Base-by-base conservation (phyloP, 768 basidiomycete species). In the Suillus paluster region DNA sequence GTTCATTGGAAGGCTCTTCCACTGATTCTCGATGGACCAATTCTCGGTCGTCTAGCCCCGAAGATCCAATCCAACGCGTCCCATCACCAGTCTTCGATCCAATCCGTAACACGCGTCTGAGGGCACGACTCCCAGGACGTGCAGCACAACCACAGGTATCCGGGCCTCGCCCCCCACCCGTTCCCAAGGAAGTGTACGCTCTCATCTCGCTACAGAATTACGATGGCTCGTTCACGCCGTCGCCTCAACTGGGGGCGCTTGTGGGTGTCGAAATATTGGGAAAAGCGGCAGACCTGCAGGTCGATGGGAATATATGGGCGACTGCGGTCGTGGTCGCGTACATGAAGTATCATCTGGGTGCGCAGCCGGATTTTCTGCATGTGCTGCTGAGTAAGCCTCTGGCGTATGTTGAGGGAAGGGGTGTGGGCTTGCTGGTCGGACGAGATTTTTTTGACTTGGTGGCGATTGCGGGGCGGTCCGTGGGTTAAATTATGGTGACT, bases 231-330 rank as follows among this genome's bases (percentile, higher is more conserved):
- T 87, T 83, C 68, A 17, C 64, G 8, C 60, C 71, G 1, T 66
- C 73, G 34, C 67, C 76, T 4, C 50, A 66, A 1, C 68, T 85
- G 5, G 65, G 64, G 0, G 54, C 10, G 15, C 68, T 86, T 33
- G 72, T 84, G 4, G 82, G 83, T 6, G 57, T 67, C 0, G 64
- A 60, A 0, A 73, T 76, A 4, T 54, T 80, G 3, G 62, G 68
- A 12, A 76, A 77, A 61, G 74, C 70, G 1, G 67, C 60, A 15
- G 71, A 69, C 30, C 30, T 30, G n/a, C n/a, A n/a, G n/a, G n/a
- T n/a, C n/a, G n/a, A n/a, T n/a, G n/a, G n/a, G n/a, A n/a, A n/a
- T 19, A 64, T 81, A 8, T 86, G 85, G 86, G 76, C 81, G 39
- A 86, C 85, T 2, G 77, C 77, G 5, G 70, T 86, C 21, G 78